Percentiles rank a stretch among this genome's conserved stretches.
These are phyloP conservation scores for Sclerotinia trifoliorum DNA, from an alignment of 2,329 filamentous ascomycete genomes.

Conservation along the genomic window DNA sequence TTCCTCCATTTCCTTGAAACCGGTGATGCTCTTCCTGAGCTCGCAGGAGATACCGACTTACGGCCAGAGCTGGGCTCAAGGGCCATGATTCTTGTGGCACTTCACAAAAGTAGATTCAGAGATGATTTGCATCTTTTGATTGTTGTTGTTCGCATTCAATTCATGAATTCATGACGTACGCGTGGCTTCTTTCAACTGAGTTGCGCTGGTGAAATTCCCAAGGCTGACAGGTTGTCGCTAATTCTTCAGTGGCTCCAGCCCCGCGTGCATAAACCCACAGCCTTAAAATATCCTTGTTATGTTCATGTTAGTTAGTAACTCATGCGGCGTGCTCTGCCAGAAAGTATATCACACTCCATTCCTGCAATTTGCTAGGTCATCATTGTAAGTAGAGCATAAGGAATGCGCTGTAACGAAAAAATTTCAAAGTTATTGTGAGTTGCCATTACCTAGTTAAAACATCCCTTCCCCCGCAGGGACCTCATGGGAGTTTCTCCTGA, in stretches of 20 bases:
- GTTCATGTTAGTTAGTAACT: too few species aligned
- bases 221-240: conserved; percentile 24
- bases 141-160: conserved; percentile 21
- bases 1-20: conserved; percentile 74
- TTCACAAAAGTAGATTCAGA: conserved; percentile 29
- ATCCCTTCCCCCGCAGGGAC: conserved; percentile 18
- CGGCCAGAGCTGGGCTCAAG: conserved; percentile 59
- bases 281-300: conserved; percentile 16
- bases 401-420: not conserved
- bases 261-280: conserved; percentile 16
- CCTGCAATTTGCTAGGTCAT: not conserved
- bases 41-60: conserved; percentile 70
- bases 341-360: too few species aligned
- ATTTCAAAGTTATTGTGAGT: conserved; percentile 6
- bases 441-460: not conserved
- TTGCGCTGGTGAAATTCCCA: conserved; percentile 16
- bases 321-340: too few species aligned
- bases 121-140: conserved; percentile 31
- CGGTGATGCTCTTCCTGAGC: conserved; percentile 78
- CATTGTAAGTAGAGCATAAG: conserved; percentile 5
- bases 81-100: conserved; percentile 52
- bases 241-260: conserved; percentile 20
- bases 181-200: conserved; percentile 30
- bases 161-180: conserved; percentile 23
- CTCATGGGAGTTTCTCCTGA: conserved; percentile 31